Evolutionary conservation across 768 basidiomycete genomes (phyloP), one percentile per base, ranked within the genome.

Genomic region (Hygrocybe punicea): DNA sequence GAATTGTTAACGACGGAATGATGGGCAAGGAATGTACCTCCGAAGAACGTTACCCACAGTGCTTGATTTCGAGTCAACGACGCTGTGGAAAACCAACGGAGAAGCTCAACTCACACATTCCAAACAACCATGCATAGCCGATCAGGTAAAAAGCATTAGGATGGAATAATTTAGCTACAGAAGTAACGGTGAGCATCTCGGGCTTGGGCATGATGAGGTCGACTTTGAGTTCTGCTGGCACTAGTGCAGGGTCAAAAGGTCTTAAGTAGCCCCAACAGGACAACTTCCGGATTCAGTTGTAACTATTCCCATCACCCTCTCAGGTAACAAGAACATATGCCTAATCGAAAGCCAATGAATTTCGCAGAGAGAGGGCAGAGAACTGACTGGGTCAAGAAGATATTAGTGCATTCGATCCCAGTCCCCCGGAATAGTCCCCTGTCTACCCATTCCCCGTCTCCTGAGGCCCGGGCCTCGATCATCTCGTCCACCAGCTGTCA

Each of bases 41-140:
- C 85, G 65, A 88, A 84, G 74, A 88, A 89, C 10, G 83, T 73
- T 13, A 86, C 72, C 86, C 86, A 89, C 3, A 88, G 54, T 29
- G 78, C 77, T 79, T 46, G 23, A 47, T 37, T 25, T 19, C 47
- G 47, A 11, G 72, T 74, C 73, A 19, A 45, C 25, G 21, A 10
- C 24, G 35, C 14, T 29, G 10, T 17, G 6, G 16, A 47, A 10
- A 11, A 47, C 42, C n/a, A 11, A 51, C 17, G 46, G 13, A 40
- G 46, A 55, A 46, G 16, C 23, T 33, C 9, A 33, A 17, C 83
- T 71, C 67, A 85, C 86, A 84, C 86, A 85, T 86, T 58, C 86
- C 86, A 69, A 83, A 84, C 25, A 86, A 67, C 81, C 82, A 85
- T 10, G 75, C 75, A 71, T 83, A 87, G n/a, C 74, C 80, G 24